A percentile compares a stretch with the other conserved stretches of the same genome.
These are phyloP conservation scores for Trifolium dubium DNA, from an alignment of 306 rosid genomes.

Conservation along the genomic window DNA sequence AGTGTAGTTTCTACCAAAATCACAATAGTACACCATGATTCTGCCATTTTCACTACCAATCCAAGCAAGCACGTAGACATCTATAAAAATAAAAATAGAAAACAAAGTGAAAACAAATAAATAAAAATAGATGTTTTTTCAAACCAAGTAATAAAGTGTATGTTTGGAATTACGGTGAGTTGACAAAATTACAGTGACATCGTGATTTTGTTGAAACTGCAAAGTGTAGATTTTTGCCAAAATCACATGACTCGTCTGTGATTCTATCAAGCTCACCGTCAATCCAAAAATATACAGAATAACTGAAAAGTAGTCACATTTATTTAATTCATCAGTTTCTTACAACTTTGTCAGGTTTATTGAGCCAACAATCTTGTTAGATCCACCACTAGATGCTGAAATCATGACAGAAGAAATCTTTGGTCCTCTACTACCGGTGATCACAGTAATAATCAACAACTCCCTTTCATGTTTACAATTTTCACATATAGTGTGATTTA, in stretches of 20 bases:
- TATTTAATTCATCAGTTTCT: slow-evolving; percentile 2
- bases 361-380: slow-evolving; percentile 83
- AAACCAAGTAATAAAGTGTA: no score
- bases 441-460: slow-evolving; percentile 67
- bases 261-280: neutral
- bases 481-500: slow-evolving; percentile 13
- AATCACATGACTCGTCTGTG: neutral
- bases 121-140: no score
- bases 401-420: slow-evolving; percentile 90
- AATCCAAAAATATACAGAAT: neutral
- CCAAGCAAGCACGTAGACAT: no score
- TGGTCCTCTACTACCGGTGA: slow-evolving; percentile 88
- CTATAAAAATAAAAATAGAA: no score
- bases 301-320: neutral
- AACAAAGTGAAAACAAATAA: no score
- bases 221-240: neutral
- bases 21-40: no score
- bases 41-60: no score
- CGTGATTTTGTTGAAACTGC: neutral
- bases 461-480: slow-evolving; percentile 1
- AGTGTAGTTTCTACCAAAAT: no score
- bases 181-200: neutral
- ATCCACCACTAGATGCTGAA: slow-evolving; percentile 79
- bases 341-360: slow-evolving; percentile 61
- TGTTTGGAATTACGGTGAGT: neutral